These are phyloP conservation scores for Metschnikowia reukaufii DNA, from an alignment of 805 yeast species.

Conservation along the genomic window DNA sequence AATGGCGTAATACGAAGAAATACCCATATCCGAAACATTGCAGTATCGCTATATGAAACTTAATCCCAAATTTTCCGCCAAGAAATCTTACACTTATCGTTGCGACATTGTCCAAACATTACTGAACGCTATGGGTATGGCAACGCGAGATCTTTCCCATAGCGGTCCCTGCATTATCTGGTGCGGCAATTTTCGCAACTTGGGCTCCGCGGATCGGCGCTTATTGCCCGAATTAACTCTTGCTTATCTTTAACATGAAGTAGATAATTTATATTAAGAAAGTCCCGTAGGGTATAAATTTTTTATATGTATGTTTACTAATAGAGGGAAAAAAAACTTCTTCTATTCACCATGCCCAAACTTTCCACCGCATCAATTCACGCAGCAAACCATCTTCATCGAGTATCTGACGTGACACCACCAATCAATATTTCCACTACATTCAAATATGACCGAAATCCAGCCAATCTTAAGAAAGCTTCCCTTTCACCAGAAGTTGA, in stretches of 20 bases:
- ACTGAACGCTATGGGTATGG: neutral
- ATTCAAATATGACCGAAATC: slow-evolving; percentile 62
- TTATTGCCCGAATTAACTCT: neutral
- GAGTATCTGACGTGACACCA: slow-evolving; percentile 68
- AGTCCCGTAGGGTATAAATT: too few species aligned
- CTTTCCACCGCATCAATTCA: slow-evolving; percentile 46
- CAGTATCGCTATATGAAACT: too few species aligned
- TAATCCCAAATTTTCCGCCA: too few species aligned
- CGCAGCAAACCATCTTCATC: slow-evolving; percentile 59
- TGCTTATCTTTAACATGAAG: neutral
- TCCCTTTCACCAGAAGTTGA: slow-evolving; percentile 20
- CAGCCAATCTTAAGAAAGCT: slow-evolving; percentile 51
- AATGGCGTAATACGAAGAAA: too few species aligned
- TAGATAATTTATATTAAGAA: too few species aligned
- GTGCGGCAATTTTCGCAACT: neutral
- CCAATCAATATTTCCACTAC: slow-evolving; percentile 86
- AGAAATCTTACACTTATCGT: too few species aligned
- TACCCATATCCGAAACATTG: too few species aligned
- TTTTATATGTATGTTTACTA: too few species aligned
- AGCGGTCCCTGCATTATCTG: neutral
- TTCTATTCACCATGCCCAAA: neutral
- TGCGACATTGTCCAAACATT: too few species aligned
- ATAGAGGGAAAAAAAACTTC: too few species aligned
- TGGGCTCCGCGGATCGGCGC: neutral
- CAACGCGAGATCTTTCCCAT: neutral